Conservation (phyloP, 768 basidiomycete species). For the Boletus subparvulus region DNA sequence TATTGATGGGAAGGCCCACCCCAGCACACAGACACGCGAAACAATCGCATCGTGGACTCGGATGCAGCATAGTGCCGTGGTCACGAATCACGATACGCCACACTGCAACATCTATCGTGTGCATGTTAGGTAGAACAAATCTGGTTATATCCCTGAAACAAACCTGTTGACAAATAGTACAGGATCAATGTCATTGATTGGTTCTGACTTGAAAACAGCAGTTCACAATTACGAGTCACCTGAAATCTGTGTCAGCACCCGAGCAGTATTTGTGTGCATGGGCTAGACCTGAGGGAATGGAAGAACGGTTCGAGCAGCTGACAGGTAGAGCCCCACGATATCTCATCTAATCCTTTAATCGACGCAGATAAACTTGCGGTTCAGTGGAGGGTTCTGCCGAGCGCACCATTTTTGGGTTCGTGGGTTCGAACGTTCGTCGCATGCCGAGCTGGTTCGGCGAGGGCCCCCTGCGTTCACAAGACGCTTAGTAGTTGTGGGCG, state of each 20-base stretch:
- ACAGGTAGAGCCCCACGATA: not conserved
- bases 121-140: constrained; percentile 7
- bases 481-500: not conserved
- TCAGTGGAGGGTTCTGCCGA: not conserved
- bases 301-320: not conserved
- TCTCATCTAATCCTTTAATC: not conserved
- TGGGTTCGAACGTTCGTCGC: not conserved
- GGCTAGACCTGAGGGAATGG: not conserved
- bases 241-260: not conserved
- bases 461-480: not conserved
- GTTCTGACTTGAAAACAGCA: not conserved
- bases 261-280: not conserved
- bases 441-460: constrained; percentile 10
- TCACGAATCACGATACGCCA: not conserved
- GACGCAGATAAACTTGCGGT: not conserved
- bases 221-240: not conserved
- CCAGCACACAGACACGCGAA: not conserved
- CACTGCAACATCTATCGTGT: not conserved
- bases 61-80: not conserved
- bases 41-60: not conserved
- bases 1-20: not conserved
- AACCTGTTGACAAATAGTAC: constrained; percentile 1
- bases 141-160: not conserved
- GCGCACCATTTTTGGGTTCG: constrained; percentile 1
- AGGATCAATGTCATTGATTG: not conserved